Base-by-base conservation (phyloP, 192 early-diverging fungal genomes). In the Linnemannia zychae region DNA sequence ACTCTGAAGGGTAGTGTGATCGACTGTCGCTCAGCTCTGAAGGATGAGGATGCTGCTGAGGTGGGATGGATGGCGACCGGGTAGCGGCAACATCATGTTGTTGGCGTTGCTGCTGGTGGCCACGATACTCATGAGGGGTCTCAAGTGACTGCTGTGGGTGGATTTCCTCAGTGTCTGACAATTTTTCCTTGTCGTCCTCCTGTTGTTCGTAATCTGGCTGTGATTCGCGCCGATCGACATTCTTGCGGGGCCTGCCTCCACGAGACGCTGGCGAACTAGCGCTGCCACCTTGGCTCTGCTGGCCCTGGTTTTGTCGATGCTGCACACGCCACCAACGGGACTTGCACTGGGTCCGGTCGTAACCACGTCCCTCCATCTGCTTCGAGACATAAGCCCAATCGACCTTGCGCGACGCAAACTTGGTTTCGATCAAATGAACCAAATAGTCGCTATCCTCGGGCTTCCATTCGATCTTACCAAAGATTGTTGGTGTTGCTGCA, bases 401-500 rank as follows among this genome's bases (percentile, higher is more conserved):
- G 22, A 85, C 83, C 17, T 85, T 85, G 16, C 83, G 83, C 24
- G 83, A 79, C 17, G 83, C 77, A 71, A 85, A 85, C 63, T 85
- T 85, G 73, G 83, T 57, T 49, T 85, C 83, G 36, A 85, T 85
- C 44, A 85, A 28, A 24, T 71, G 77, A 9, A 85, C 83, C 11
- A 85, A 72, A 33, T 67, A 85, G 20, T 85, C 83, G 33, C 83
- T 85, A 52, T 85, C 83, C 74, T 85, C 83, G 9, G 83, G 73
- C 48, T 85, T 85, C 83, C 83, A 85, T 28, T 85, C 83, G 49
- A 85, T 85, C 31, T 85, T 85, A 24, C 83, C 83, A 85, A 79
- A 85, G 38, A 70, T 85, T 6, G 72, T 84, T 15, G 82, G 82
- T 36, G 82, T 84, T 9, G 82, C 70, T 2, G 76, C 77, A 72